Evolutionary conservation across 192 early-diverging fungal species (phyloP).

Genomic region (Coemansia sp.): DNA sequence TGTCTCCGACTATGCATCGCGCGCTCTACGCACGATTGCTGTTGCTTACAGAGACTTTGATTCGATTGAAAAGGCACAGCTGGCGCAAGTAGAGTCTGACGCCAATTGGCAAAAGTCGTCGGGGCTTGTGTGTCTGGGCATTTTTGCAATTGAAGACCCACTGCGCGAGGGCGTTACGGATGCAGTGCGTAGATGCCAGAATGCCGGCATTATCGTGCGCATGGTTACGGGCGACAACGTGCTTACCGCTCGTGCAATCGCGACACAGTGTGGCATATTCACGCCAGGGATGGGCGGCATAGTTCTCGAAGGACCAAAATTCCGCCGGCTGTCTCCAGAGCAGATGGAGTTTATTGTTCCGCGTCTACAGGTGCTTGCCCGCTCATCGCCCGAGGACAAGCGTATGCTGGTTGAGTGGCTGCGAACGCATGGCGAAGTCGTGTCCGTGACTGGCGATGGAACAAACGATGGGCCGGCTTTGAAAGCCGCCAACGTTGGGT

Average conservation of each 20-base stretch:
- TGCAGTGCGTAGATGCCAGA: conserved; percentile 84
- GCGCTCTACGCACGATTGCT: conserved; percentile 88
- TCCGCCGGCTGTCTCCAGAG: conserved; percentile 78
- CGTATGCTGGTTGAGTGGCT: conserved; percentile 89
- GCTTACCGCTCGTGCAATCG: conserved; percentile 91
- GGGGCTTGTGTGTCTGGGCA: conserved; percentile 74
- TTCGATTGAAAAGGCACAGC: conserved; percentile 55
- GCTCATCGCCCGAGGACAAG: conserved; percentile 94
- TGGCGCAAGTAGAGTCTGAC: conserved; percentile 45
- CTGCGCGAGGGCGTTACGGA: conserved; percentile 91
- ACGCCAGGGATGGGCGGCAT: conserved; percentile 75
- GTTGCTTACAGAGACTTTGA: conserved; percentile 84
- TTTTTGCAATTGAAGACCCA: conserved; percentile 98
- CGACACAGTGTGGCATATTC: conserved; percentile 89
- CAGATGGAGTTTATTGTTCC: conserved; percentile 94
- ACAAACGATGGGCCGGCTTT: conserved; percentile 99
- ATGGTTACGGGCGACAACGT: conserved; percentile 99
- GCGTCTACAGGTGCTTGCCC: conserved; percentile 89
- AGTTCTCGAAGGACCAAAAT: conserved; percentile 93
- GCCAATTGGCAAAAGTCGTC: conserved; percentile 54
- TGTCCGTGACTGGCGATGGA: conserved; percentile 98
- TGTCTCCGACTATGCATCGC: conserved; percentile 52
- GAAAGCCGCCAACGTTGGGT: conserved; percentile 94
- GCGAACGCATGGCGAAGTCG: conserved; percentile 88
- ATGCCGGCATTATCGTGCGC: conserved; percentile 91